phyloP scores from a whole-genome alignment of 768 basidiomycete genomes.

The Vararia minispora region DNA sequence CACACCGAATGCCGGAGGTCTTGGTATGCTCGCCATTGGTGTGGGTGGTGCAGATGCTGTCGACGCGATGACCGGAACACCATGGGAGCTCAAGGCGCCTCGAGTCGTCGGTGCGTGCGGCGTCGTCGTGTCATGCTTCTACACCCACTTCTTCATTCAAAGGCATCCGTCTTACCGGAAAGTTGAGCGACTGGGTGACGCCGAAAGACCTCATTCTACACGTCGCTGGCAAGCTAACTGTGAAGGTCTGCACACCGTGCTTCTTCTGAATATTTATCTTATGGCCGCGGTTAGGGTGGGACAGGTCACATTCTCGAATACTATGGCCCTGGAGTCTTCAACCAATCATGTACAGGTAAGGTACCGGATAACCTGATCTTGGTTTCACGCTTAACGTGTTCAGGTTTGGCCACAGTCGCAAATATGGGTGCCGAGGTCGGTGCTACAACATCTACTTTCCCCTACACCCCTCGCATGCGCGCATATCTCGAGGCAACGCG shows the following conservation, averaged over 20 bases:
- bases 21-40: slow-evolving; percentile 93
- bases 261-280: not conserved
- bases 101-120: slow-evolving; percentile 55
- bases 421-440: slow-evolving; percentile 99
- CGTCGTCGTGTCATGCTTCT: not conserved
- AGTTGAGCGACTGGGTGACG: slow-evolving; percentile 84
- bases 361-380: not conserved
- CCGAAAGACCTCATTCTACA: slow-evolving; percentile 95
- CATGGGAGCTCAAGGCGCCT: slow-evolving; percentile 96
- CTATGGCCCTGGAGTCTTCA: slow-evolving; percentile 83
- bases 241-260: slow-evolving; percentile 48
- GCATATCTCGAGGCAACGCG: slow-evolving; percentile 86
- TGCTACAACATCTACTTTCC: slow-evolving; percentile 98
- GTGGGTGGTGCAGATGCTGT: slow-evolving; percentile 99
- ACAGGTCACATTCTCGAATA: slow-evolving; percentile 96
- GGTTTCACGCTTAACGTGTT: not conserved
- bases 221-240: slow-evolving; percentile 88
- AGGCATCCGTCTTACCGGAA: slow-evolving; percentile 85
- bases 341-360: slow-evolving; percentile 86
- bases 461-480: slow-evolving; percentile 85
- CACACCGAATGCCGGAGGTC: slow-evolving; percentile 95
- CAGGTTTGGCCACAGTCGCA: slow-evolving; percentile 86
- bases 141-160: too few species aligned
- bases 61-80: slow-evolving; percentile 95
- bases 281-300: slow-evolving; percentile 55